Conservation (phyloP, 768 basidiomycete genomes). For the Fibroporia radiculosa region DNA sequence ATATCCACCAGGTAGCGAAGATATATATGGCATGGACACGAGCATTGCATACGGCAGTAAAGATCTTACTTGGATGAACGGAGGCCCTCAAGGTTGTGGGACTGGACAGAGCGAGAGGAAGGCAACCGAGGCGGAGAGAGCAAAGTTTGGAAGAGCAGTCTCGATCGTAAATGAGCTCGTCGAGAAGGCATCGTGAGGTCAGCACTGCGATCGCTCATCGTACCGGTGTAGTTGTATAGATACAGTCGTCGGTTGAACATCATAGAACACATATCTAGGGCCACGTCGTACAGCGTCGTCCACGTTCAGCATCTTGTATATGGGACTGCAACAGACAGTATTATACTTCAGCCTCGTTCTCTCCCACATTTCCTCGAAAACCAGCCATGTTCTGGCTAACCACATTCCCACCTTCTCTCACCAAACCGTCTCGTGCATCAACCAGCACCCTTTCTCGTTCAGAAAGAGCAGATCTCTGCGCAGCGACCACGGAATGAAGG, state of each 20-base stretch:
- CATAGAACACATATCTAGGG: no score
- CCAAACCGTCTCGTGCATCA: slow-evolving; percentile 23
- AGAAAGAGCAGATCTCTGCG: slow-evolving; percentile 31
- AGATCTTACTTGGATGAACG: slow-evolving; percentile 54
- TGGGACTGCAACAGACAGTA: no score
- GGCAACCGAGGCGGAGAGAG: slow-evolving; percentile 53
- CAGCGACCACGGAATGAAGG: slow-evolving; percentile 34
- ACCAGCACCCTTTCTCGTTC: slow-evolving; percentile 35
- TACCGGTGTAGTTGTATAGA: no score
- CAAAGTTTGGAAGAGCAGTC: slow-evolving; percentile 62
- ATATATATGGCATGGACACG: slow-evolving; percentile 65
- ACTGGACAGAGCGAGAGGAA: slow-evolving; percentile 40
- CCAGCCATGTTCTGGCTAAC: slow-evolving; percentile 19
- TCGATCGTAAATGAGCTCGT: slow-evolving; percentile 53
- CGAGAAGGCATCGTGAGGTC: slow-evolving; percentile 11
- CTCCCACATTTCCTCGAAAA: no score
- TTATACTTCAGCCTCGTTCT: no score
- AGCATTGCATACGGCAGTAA: slow-evolving; percentile 55
- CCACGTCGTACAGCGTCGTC: no score
- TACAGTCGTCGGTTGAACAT: no score
- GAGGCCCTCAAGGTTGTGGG: slow-evolving; percentile 53
- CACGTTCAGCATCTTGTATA: no score
- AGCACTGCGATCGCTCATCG: no score
- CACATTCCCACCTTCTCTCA: slow-evolving; percentile 34
- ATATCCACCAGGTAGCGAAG: slow-evolving; percentile 50